Evolutionary conservation across 1,139 yeast genomes (phyloP).

Genomic region (Geotrichum aggregatum): DNA sequence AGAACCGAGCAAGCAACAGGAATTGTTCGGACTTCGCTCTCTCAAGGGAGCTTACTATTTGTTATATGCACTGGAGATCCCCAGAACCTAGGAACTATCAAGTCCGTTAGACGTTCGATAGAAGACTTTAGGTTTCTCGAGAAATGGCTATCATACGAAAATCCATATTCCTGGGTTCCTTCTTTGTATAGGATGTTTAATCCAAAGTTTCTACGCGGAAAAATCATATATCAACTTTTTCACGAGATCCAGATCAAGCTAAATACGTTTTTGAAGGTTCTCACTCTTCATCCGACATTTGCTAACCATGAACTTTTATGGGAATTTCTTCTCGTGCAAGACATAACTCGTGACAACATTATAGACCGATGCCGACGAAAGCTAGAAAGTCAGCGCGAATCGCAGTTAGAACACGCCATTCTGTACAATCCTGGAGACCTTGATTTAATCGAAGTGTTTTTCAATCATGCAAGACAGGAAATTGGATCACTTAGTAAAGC

Average conservation of each 20-base stretch:
- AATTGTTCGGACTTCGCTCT: slow-evolving; percentile 32
- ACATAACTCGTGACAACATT: slow-evolving; percentile 36
- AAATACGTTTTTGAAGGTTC: slow-evolving; percentile 46
- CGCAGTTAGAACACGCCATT: slow-evolving; percentile 30
- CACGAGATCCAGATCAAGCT: slow-evolving; percentile 50
- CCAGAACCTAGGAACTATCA: slow-evolving; percentile 22
- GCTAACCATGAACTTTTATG: slow-evolving; percentile 41
- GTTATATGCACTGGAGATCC: slow-evolving; percentile 34
- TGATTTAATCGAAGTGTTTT: slow-evolving; percentile 29
- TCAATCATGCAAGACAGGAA: slow-evolving; percentile 30
- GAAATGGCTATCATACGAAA: slow-evolving; percentile 39
- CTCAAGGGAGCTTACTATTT: slow-evolving; percentile 33
- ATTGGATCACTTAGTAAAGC: slow-evolving; percentile 24
- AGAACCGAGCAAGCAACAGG: slow-evolving; percentile 26
- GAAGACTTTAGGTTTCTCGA: slow-evolving; percentile 43
- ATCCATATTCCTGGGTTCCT: slow-evolving; percentile 41
- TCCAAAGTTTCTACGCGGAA: slow-evolving; percentile 38
- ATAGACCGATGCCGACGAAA: slow-evolving; percentile 38
- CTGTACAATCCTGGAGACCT: slow-evolving; percentile 28
- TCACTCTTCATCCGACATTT: slow-evolving; percentile 40
- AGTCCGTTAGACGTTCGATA: slow-evolving; percentile 40
- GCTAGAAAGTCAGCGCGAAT: slow-evolving; percentile 37
- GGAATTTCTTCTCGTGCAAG: slow-evolving; percentile 45
- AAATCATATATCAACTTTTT: slow-evolving; percentile 39
- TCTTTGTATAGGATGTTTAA: slow-evolving; percentile 31